Percentiles rank a stretch among this genome's conserved stretches.
Evolutionary conservation across 805 yeast species (phyloP).

Genomic region (Millerozyma miso): DNA sequence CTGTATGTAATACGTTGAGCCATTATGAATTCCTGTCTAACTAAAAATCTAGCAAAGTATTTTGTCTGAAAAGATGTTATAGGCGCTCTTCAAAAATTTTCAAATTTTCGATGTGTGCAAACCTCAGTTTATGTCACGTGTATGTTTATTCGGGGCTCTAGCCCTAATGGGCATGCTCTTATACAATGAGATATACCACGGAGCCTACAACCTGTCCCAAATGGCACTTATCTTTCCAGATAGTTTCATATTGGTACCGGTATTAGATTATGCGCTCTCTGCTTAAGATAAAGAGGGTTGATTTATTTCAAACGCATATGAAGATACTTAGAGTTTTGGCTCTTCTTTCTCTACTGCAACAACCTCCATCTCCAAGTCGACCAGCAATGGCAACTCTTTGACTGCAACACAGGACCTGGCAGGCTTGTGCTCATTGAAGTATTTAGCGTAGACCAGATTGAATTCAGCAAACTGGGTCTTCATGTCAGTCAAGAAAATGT

Average conservation of each 20-base stretch:
- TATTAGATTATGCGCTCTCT: no score
- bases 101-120: neutral
- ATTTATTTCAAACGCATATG: no score
- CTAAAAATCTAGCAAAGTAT: neutral
- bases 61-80: neutral
- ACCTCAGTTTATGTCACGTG: neutral
- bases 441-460: conserved; percentile 78
- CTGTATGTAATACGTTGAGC: conserved; percentile 99
- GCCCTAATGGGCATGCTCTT: no score
- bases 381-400: conserved; percentile 82
- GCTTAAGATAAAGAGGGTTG: no score
- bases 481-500: conserved; percentile 90
- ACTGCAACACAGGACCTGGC: conserved; percentile 99
- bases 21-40: conserved; percentile 52
- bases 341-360: conserved; percentile 67
- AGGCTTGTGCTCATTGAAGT: conserved; percentile 77
- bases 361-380: conserved; percentile 85
- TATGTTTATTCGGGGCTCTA: neutral
- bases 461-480: conserved; percentile 69
- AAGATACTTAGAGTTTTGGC: conserved; percentile 30
- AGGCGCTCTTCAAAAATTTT: neutral
- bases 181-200: no score
- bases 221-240: no score
- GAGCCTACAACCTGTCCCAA: no score
- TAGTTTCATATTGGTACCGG: no score